Percentiles rank a stretch among this genome's conserved stretches.
These are phyloP conservation scores for Monosporascus sp. DNA, from an alignment of 2,329 filamentous ascomycete species.

Conservation along the genomic window DNA sequence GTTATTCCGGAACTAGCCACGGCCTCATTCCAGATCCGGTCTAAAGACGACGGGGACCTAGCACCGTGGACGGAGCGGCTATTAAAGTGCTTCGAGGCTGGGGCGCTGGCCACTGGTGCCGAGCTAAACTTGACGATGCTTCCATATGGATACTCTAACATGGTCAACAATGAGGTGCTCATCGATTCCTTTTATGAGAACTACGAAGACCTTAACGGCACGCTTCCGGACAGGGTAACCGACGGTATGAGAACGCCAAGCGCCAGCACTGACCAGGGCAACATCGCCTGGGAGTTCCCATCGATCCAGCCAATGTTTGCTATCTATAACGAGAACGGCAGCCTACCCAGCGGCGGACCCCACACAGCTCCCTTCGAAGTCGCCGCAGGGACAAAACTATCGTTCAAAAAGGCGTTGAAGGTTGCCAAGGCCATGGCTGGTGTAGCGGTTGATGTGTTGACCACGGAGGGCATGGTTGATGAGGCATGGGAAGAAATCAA, in stretches of 20 bases:
- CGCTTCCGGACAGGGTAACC: constrained; percentile 17
- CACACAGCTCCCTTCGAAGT: background rate
- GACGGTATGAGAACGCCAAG: constrained; percentile 20
- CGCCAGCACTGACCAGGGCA: constrained; percentile 25
- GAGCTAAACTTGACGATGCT: constrained; percentile 31
- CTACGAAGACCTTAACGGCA: constrained; percentile 18
- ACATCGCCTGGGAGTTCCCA: constrained; percentile 25
- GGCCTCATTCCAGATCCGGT: constrained; percentile 40
- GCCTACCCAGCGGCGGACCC: background rate
- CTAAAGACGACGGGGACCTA: constrained; percentile 15
- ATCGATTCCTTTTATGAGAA: constrained; percentile 18
- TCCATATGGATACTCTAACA: constrained; percentile 26
- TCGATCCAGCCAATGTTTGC: constrained; percentile 21
- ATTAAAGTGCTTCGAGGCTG: constrained; percentile 32
- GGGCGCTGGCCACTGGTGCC: constrained; percentile 29
- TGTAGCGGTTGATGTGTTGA: background rate
- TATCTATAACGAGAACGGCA: constrained; percentile 21
- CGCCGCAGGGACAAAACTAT: background rate
- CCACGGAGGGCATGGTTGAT: background rate
- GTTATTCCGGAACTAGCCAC: constrained; percentile 28
- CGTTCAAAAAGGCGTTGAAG: background rate
- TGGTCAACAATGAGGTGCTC: constrained; percentile 25
- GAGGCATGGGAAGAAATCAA: background rate
- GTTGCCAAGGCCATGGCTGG: background rate
- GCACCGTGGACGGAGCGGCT: constrained; percentile 16